phyloP scores from a whole-genome alignment of 257 asterid genomes.

The Leptodermis oblonga region DNA sequence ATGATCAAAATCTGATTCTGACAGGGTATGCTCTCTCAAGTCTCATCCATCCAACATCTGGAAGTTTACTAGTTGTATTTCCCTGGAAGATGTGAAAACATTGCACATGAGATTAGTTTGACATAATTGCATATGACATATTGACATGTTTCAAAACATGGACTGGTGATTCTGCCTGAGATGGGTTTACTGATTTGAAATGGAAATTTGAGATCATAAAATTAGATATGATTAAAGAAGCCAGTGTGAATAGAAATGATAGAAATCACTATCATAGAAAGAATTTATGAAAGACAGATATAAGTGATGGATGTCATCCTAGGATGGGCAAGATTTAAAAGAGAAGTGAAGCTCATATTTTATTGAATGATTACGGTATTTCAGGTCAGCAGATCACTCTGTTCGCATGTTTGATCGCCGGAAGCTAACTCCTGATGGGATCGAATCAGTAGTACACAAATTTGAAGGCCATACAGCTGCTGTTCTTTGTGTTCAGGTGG shows the following conservation, averaged over 20 bases:
- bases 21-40: conserved; percentile 60
- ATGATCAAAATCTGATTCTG: conserved; percentile 74
- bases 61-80: background rate
- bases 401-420: conserved; percentile 98
- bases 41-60: background rate
- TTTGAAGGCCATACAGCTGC: conserved; percentile 87
- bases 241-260: background rate
- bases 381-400: conserved; percentile 90
- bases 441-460: conserved; percentile 65
- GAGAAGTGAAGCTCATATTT: background rate
- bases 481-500: conserved; percentile 96
- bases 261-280: background rate
- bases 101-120: background rate
- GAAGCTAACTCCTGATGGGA: conserved; percentile 60
- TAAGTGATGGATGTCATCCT: background rate
- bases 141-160: background rate
- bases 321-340: background rate
- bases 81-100: background rate
- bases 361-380: background rate
- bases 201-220: background rate
- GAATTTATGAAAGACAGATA: background rate
- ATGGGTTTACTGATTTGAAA: background rate
- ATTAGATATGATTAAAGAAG: background rate
- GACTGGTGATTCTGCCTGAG: background rate
- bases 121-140: background rate